Base-by-base conservation (phyloP, 1,139 yeast species). In the Nematodospora anomalae region DNA sequence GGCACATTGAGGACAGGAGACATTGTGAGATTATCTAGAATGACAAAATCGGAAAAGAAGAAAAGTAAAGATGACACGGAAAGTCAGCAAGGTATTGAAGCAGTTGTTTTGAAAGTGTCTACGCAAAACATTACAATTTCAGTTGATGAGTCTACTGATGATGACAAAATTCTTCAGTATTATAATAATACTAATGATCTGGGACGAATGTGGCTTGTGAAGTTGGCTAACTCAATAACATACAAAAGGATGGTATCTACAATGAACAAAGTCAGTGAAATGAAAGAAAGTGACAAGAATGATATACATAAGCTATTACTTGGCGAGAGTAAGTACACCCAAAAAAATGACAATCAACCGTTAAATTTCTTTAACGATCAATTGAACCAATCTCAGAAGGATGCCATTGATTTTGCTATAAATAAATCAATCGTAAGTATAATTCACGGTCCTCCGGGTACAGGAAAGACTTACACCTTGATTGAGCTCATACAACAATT, bases 401-500 rank as follows among this genome's bases (percentile, higher is more conserved):
- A 53, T 4, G 75, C 77, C 1, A 60, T 71, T 22, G 51, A 56
- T 10, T 71, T 71, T 53, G 66, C 76, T 1, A 44, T 71, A 5
- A 49, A 58, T 40, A 50, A 55, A n/a, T 66, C 73, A 3, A 69
- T 71, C 2, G 49, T 71, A n/a, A 51, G 74, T 2, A 70, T 71
- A 22, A 64, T 71, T 9, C 76, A 71, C 45, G 77, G 77, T 0
- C 77, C 77, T 2, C 77, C 77, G 3, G 77, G 77, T 1, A 71
- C 77, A 0, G 80, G 79, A 14, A 65, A 75, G 28, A 92, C 98
- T 0, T 83, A 83, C 44, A 90, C 97, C 0, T 52, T 92, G 6
- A 79, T 90, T n/a, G 97, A 92, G 51, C 63, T 87, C 8, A 82
- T 89, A 27, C 76, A 84, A 33, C 97, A 90, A 53, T 63, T 88